Evolutionary conservation across 1,284 basidiomycete genomes (phyloP).

Genomic region (Veloporphyrellus conicus): DNA sequence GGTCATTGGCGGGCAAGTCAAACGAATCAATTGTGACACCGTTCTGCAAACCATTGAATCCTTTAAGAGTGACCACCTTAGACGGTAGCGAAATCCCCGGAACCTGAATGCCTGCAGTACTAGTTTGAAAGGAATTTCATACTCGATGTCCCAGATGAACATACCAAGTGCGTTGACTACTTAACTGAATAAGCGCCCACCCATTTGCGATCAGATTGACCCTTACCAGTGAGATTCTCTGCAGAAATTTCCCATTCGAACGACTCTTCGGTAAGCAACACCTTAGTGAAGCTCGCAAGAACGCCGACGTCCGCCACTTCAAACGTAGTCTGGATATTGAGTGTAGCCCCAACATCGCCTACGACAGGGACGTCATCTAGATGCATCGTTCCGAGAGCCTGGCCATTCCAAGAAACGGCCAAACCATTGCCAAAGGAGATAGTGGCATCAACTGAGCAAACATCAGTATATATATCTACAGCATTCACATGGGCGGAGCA

Average conservation of each 20-base stretch:
- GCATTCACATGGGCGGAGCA: background rate
- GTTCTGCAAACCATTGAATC: conserved; percentile 65
- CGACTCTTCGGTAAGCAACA: conserved; percentile 59
- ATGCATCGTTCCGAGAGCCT: conserved; percentile 57
- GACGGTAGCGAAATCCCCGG: conserved; percentile 50
- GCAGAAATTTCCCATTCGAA: conserved; percentile 74
- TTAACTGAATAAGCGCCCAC: conserved; percentile 7
- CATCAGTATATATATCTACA: conserved; percentile 7
- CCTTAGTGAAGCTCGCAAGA: conserved; percentile 65
- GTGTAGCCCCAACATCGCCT: conserved; percentile 60
- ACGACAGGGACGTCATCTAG: conserved; percentile 57
- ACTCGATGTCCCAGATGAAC: conserved; percentile 9
- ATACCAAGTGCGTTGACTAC: conserved; percentile 54
- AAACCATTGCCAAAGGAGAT: conserved; percentile 67
- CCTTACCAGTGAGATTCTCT: conserved; percentile 58
- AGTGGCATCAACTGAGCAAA: conserved; percentile 56
- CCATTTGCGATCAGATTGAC: background rate
- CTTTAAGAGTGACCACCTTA: conserved; percentile 66
- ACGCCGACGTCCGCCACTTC: conserved; percentile 57
- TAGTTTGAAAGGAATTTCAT: background rate
- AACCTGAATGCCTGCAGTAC: conserved; percentile 50
- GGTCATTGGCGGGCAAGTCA: conserved; percentile 70
- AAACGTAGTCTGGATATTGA: conserved; percentile 57
- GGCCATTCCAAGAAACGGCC: conserved; percentile 59
- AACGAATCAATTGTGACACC: conserved; percentile 67